These are phyloP conservation scores for Kalmusia sp. DNA, from an alignment of 2,329 filamentous ascomycete genomes.

Conservation along the genomic window DNA sequence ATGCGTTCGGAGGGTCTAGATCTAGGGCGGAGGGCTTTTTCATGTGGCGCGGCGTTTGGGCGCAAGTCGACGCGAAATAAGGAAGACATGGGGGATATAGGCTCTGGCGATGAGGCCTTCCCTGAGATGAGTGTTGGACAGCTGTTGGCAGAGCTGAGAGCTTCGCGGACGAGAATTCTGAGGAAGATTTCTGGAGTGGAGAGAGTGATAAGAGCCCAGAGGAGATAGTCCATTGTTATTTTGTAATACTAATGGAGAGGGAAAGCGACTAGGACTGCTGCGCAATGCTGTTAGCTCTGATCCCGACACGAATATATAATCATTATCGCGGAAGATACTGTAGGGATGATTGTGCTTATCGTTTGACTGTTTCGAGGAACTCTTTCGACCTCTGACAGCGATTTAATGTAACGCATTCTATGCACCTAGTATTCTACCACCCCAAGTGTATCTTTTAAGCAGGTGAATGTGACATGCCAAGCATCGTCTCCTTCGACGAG, in stretches of 20 bases:
- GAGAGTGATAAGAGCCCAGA: not conserved
- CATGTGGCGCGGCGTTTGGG: slow-evolving; percentile 5
- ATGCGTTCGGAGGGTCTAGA: slow-evolving; percentile 2
- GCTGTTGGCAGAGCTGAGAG: not conserved
- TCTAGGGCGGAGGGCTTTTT: not conserved
- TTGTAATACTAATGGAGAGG: slow-evolving; percentile 3
- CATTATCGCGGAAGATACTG: not conserved
- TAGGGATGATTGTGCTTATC: no score
- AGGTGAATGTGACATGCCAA: no score
- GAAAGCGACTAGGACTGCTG: not conserved
- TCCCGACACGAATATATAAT: not conserved
- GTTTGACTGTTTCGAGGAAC: not conserved
- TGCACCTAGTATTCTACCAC: no score
- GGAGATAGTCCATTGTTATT: not conserved
- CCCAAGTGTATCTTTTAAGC: no score
- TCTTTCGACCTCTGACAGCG: no score
- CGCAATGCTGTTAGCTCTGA: not conserved
- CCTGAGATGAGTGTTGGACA: not conserved
- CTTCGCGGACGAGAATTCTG: not conserved
- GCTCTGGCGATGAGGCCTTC: not conserved
- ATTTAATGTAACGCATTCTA: no score
- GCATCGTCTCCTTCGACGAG: not conserved
- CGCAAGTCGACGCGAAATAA: not conserved
- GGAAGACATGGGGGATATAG: not conserved
- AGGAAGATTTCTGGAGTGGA: not conserved